These are phyloP conservation scores for Porogramme epimiltina DNA, from an alignment of 1,284 basidiomycete genomes.

Conservation along the genomic window DNA sequence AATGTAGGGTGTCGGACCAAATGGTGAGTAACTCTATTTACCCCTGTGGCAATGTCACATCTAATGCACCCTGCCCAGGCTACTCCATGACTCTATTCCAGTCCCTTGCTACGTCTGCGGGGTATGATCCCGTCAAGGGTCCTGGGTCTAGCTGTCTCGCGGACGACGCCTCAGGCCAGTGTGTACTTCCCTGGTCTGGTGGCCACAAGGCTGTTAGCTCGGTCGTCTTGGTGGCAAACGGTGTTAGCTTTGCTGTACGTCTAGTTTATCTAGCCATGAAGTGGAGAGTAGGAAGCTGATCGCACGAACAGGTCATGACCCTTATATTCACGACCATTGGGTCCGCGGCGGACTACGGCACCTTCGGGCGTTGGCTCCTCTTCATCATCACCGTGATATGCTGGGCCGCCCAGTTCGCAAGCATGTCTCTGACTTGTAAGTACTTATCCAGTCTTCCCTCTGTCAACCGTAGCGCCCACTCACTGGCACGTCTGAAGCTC, in stretches of 20 bases:
- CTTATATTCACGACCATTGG: slow-evolving; percentile 81
- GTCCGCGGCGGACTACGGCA: slow-evolving; percentile 81
- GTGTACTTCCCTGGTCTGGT: slow-evolving; percentile 72
- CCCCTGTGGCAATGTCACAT: background rate
- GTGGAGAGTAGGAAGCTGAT: slow-evolving; percentile 3
- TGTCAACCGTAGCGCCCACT: background rate
- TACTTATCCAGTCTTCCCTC: slow-evolving; percentile 10
- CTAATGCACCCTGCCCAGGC: slow-evolving; percentile 22
- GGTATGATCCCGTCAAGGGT: slow-evolving; percentile 66
- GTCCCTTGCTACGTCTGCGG: slow-evolving; percentile 65
- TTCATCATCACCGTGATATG: slow-evolving; percentile 73
- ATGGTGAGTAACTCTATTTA: slow-evolving; percentile 32
- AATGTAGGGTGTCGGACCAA: slow-evolving; percentile 60
- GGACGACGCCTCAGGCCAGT: slow-evolving; percentile 58
- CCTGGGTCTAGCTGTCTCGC: slow-evolving; percentile 65
- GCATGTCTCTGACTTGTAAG: slow-evolving; percentile 69
- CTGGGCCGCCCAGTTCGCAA: slow-evolving; percentile 80
- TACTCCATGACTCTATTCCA: slow-evolving; percentile 78
- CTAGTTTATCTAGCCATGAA: slow-evolving; percentile 3
- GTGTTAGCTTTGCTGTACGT: slow-evolving; percentile 72
- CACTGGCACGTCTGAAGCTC: slow-evolving; percentile 37
- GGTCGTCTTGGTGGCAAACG: slow-evolving; percentile 74
- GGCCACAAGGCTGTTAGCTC: slow-evolving; percentile 75
- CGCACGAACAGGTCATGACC: slow-evolving; percentile 61
- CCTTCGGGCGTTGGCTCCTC: slow-evolving; percentile 77